phyloP scores from a whole-genome alignment of 2,329 filamentous ascomycete genomes.

The Tolypocladium paradoxum region DNA sequence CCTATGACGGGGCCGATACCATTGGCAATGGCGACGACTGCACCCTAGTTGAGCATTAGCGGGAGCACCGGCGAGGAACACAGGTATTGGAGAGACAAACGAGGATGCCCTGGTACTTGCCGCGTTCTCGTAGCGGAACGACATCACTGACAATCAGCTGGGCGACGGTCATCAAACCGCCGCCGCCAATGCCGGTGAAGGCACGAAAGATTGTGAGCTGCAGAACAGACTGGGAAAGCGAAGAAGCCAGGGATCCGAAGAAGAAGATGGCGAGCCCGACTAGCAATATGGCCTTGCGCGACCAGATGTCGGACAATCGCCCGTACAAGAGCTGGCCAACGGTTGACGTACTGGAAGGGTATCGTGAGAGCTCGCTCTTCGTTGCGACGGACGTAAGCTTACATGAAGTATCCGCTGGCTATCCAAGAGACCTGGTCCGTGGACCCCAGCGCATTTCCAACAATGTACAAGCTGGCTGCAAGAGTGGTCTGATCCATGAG shows the following conservation, averaged over 20 bases:
- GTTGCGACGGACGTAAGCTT: slow-evolving; percentile 7
- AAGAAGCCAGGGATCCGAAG: slow-evolving; percentile 30
- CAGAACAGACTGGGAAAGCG: slow-evolving; percentile 25
- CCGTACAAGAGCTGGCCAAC: slow-evolving; percentile 36
- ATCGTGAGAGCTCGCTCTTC: background rate
- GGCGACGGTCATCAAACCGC: slow-evolving; percentile 60
- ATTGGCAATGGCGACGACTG: slow-evolving; percentile 41
- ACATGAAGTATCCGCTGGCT: slow-evolving; percentile 45
- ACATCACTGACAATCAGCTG: slow-evolving; percentile 62
- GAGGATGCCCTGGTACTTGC: slow-evolving; percentile 57
- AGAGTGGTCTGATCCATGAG: slow-evolving; percentile 49
- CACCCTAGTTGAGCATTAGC: slow-evolving; percentile 18
- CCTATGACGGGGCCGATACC: slow-evolving; percentile 44
- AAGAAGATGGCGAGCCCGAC: slow-evolving; percentile 30
- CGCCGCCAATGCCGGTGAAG: slow-evolving; percentile 49
- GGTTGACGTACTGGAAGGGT: slow-evolving; percentile 26
- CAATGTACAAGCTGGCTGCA: slow-evolving; percentile 42
- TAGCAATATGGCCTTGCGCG: slow-evolving; percentile 29
- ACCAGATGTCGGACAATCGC: slow-evolving; percentile 35
- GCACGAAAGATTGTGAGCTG: slow-evolving; percentile 31
- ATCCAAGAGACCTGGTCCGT: slow-evolving; percentile 43
- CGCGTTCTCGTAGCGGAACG: slow-evolving; percentile 56
- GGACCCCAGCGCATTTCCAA: slow-evolving; percentile 38
- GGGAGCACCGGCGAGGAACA: background rate
- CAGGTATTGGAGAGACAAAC: slow-evolving; percentile 15